Percentiles rank a stretch among this genome's conserved stretches.
Conservation (phyloP, 768 basidiomycete species). For the Hericium coralloides region DNA sequence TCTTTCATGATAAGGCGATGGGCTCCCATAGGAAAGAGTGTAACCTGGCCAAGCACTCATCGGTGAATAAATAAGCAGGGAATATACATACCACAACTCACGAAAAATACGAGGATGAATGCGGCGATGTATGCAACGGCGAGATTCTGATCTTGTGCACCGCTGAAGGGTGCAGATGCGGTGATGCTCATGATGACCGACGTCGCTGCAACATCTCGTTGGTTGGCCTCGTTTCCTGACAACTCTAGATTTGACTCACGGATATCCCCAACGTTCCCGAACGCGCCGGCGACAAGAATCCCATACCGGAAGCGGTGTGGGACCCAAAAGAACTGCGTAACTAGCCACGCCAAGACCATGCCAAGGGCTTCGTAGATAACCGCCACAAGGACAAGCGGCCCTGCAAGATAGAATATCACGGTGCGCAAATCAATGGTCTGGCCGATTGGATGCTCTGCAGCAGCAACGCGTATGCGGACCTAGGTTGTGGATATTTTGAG, state of each 20-base stretch:
- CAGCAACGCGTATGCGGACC: neutral
- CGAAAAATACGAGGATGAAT: constrained; percentile 52
- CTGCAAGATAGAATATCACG: constrained; percentile 12
- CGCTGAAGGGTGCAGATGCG: constrained; percentile 52
- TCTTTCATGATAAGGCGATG: constrained; percentile 49
- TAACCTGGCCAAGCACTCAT: constrained; percentile 31
- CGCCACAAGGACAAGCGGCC: constrained; percentile 55
- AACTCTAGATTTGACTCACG: constrained; percentile 34
- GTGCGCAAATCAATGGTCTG: neutral
- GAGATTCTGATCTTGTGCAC: constrained; percentile 44
- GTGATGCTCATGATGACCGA: constrained; percentile 58
- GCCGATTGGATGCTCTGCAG: neutral
- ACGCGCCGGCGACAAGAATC: constrained; percentile 58
- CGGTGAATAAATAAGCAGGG: neutral
- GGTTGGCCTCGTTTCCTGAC: neutral
- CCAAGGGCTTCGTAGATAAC: constrained; percentile 52
- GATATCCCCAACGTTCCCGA: constrained; percentile 63
- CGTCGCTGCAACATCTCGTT: constrained; percentile 35
- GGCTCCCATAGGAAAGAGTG: constrained; percentile 58
- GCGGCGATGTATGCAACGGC: constrained; percentile 59
- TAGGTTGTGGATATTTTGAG: constrained; percentile 45
- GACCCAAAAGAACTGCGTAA: constrained; percentile 63
- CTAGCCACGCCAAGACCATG: constrained; percentile 40
- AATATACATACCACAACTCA: constrained; percentile 20
- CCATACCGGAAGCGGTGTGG: constrained; percentile 71